These are phyloP conservation scores for Alternaria ventricosa DNA, from an alignment of 2,329 filamentous ascomycete genomes.

Conservation along the genomic window DNA sequence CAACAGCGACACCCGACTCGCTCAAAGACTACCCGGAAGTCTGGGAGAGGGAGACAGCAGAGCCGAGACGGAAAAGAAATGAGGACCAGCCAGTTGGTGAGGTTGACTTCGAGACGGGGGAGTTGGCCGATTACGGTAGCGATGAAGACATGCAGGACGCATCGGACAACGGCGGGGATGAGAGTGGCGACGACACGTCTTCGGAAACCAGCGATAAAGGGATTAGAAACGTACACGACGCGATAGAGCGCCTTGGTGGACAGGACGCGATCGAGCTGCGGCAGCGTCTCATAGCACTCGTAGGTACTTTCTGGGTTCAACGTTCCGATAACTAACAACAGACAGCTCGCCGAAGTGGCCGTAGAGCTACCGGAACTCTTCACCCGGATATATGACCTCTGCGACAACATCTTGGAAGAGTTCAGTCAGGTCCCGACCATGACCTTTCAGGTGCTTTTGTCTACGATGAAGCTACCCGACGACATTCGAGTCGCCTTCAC, in stretches of 20 bases:
- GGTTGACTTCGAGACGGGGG: constrained; percentile 60
- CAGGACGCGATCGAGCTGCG: constrained; percentile 67
- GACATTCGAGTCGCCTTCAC: constrained; percentile 57
- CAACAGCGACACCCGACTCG: constrained; percentile 64
- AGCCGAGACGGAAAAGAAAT: constrained; percentile 55
- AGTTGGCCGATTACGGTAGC: constrained; percentile 63
- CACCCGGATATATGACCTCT: constrained; percentile 62
- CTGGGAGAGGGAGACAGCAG: constrained; percentile 69
- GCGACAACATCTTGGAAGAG: constrained; percentile 63
- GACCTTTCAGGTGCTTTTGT: constrained; percentile 64
- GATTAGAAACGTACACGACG: constrained; percentile 21
- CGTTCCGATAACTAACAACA: constrained; percentile 18
- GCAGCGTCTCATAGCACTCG: constrained; percentile 67
- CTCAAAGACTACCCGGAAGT: constrained; percentile 67
- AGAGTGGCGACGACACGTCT: constrained; percentile 9
- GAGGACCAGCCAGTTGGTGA: constrained; percentile 65
- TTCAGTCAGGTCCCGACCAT: constrained; percentile 65
- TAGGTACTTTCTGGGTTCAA: constrained; percentile 36
- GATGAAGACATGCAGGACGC: constrained; percentile 42
- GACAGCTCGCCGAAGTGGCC: constrained; percentile 48
- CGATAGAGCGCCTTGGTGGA: constrained; percentile 43
- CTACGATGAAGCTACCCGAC: constrained; percentile 54
- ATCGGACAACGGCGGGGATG: constrained; percentile 8
- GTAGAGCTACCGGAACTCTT: constrained; percentile 52
- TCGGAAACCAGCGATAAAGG: not conserved